Evolutionary conservation across 805 yeast genomes (phyloP).

Genomic region (Blastobotrys peoriensis): DNA sequence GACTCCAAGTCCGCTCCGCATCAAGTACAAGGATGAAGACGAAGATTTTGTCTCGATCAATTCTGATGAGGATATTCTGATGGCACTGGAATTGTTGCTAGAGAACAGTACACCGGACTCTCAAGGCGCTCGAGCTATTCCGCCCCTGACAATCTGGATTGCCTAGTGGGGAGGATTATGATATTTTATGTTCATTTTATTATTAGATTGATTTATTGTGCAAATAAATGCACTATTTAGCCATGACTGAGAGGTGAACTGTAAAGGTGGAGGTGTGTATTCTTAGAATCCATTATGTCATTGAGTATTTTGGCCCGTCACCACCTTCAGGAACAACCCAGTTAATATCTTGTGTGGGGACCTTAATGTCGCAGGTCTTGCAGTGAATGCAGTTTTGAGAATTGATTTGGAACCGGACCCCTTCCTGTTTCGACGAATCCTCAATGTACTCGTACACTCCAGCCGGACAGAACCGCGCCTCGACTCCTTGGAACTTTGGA

Average conservation of each 20-base stretch:
- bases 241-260: too few relatives aligned
- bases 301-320: slow-evolving; percentile 93
- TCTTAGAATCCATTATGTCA: too few relatives aligned
- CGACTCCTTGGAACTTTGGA: slow-evolving; percentile 80
- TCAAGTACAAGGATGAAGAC: slow-evolving; percentile 89
- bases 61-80: slow-evolving; percentile 79
- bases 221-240: not conserved
- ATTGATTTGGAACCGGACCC: slow-evolving; percentile 86
- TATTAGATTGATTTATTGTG: not conserved
- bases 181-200: not conserved
- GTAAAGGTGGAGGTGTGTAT: too few relatives aligned
- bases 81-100: slow-evolving; percentile 56
- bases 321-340: slow-evolving; percentile 99
- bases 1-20: slow-evolving; percentile 38
- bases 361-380: slow-evolving; percentile 96
- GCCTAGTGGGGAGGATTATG: slow-evolving; percentile 10
- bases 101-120: slow-evolving; percentile 9
- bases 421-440: slow-evolving; percentile 49
- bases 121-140: slow-evolving; percentile 2
- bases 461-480: slow-evolving; percentile 93
- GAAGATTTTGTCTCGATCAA: slow-evolving; percentile 86
- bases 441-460: slow-evolving; percentile 94
- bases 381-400: slow-evolving; percentile 98
- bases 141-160: slow-evolving; percentile 19
- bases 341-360: slow-evolving; percentile 86